Evolutionary conservation across 495 filamentous ascomycete species (phyloP), one percentile per base, ranked within the genome.

Genomic region (Cercophora samala): DNA sequence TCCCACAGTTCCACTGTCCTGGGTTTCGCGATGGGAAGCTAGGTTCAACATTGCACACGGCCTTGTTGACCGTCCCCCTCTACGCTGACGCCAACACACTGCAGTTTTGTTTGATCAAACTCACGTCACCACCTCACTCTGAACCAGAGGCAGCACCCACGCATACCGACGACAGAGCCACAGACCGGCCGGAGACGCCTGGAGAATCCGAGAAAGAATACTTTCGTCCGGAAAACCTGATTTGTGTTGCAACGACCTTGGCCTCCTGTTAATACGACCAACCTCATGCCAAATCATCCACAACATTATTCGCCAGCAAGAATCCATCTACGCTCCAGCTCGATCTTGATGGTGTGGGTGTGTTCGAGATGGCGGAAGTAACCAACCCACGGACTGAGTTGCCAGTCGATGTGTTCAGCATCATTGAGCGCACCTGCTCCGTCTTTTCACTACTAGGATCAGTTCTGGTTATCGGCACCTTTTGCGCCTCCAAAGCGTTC

Each of bases 391-490:
- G 37, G 37, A 9, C 8, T 13, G 37, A 46, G 37, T n/a, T 25
- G 2, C 58, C 69, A 6, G 61, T 72, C 71, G 63, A 77, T 19
- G 84, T 84, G 62, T 79, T 92, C 68, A 83, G 78, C 70, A 73
- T 82, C 71, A 84, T 91, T 58, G 91, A 94, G 77, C 81, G 91
- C 51, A 76, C 83, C 21, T 86, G 85, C 70, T 92, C 91, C 2
- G 78, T 84, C 15, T 79, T 95, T 69, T 96, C 92, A 1, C 72
- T 97, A 3, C 4, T 89, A 1, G 91, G 91, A 61, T 89, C 87
- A 22, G 68, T 87, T 42, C 87, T 95, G 74, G 90, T 96, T 58
- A 85, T 95, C 53, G 65, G 81, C 59, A 93, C 92, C 46, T 96
- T 93, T 69, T 74, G 85, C 13, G 70, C 78, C 24, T 90, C 83